A percentile compares a stretch with the other conserved stretches of the same genome.
Conservation (phyloP, 2,329 filamentous ascomycete genomes). For the Talaromyces islandicus region DNA sequence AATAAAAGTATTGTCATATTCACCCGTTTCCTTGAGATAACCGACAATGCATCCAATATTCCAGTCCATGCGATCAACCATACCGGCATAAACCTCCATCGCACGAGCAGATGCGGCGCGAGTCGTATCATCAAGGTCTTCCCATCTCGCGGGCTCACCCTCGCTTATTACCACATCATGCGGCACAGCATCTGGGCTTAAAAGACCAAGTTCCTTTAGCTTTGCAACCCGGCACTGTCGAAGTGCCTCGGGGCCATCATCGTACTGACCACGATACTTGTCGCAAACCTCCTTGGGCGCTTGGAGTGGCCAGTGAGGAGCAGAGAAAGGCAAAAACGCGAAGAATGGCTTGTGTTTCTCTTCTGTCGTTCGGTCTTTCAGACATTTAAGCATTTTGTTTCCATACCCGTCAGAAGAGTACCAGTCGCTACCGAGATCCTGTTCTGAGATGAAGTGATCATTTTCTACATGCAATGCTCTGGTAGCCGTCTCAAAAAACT, state of each 20-base stretch:
- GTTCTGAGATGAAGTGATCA: not conserved
- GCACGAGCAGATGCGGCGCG: constrained; percentile 36
- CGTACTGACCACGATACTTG: constrained; percentile 46
- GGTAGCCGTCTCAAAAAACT: not conserved
- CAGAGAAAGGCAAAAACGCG: constrained; percentile 44
- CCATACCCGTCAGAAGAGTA: not conserved
- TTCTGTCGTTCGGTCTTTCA: constrained; percentile 26
- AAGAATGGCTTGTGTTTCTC: constrained; percentile 43
- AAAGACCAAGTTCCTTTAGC: constrained; percentile 41
- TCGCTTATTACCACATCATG: constrained; percentile 40
- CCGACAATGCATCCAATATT: constrained; percentile 43
- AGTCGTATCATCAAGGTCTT: constrained; percentile 32
- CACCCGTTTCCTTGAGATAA: constrained; percentile 41
- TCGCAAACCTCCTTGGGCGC: constrained; percentile 42
- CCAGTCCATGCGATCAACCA: constrained; percentile 44
- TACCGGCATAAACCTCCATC: constrained; percentile 48
- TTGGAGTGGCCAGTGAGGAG: constrained; percentile 51
- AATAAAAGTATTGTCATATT: constrained; percentile 46
- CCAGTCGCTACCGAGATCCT: not conserved
- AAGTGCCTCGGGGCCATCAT: constrained; percentile 46
- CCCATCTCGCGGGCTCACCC: constrained; percentile 31
- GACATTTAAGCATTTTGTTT: constrained; percentile 10
- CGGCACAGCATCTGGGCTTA: constrained; percentile 36
- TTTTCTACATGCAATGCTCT: not conserved
- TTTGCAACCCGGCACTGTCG: constrained; percentile 39